These are phyloP conservation scores for Straminergon stramineum DNA, from an alignment of 225 moss, liverwort and hornwort genomes.

Conservation along the genomic window DNA sequence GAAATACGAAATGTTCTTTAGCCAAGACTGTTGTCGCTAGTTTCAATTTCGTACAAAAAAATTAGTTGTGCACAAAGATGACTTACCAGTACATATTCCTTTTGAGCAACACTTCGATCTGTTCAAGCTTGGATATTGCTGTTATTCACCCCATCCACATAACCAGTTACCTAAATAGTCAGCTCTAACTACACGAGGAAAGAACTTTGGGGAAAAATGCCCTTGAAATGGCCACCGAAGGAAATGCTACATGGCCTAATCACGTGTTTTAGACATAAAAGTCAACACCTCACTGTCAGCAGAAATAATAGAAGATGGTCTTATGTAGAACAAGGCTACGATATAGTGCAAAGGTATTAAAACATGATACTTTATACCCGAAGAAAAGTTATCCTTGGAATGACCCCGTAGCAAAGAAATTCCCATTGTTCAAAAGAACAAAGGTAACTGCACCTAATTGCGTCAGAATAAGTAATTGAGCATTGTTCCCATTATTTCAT, in stretches of 20 bases:
- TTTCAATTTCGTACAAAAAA: background rate
- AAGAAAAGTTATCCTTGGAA: background rate
- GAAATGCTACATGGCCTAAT: background rate
- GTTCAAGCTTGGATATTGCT: conserved; percentile 66
- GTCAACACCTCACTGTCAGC: background rate
- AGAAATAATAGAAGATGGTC: background rate
- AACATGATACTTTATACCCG: background rate
- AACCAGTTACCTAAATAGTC: background rate
- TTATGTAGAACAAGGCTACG: background rate
- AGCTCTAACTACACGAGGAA: background rate
- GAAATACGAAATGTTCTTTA: background rate
- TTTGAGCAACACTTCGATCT: conserved; percentile 60
- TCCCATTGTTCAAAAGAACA: background rate
- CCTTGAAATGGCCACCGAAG: background rate
- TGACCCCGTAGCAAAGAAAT: background rate
- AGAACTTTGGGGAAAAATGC: background rate
- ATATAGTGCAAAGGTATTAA: too few relatives aligned
- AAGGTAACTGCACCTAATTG: background rate
- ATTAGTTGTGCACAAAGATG: background rate
- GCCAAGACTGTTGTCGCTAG: background rate
- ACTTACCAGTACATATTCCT: conserved; percentile 54
- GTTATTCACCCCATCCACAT: conserved; percentile 8
- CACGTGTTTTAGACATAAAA: background rate
- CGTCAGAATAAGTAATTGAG: background rate
- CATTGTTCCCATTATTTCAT: background rate